Evolutionary conservation across 257 asterid genomes (phyloP), one percentile per base, ranked within the genome.

Genomic region (Echites panduratus): DNA sequence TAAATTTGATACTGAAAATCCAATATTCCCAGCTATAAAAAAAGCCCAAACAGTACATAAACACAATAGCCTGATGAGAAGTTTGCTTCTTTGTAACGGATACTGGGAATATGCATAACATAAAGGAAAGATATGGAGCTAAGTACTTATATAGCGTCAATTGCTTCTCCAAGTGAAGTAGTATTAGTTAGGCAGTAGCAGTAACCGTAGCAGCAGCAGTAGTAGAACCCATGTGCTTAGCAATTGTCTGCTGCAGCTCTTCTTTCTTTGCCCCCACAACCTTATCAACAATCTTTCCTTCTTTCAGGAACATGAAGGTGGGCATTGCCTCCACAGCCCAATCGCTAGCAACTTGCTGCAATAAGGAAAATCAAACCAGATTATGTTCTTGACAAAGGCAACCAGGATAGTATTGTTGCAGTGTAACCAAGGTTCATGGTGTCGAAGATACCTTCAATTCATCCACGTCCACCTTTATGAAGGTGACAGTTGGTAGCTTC

Each of bases 301-400:
- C 93, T 77, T 84, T 89, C 27, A 93, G 80, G 81, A 91, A 80
- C 84, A 87, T 76, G 85, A 93, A 89, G 7, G 97, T 89, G n/a
- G 98, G 97, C 97, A 91, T 90, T 38, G 97, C 97, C 82, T 89
- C 92, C 71, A 91, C 92, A 7, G 88, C 96, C 97, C 96, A 91
- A 53, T 93, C 95, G 52, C 49, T 38, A 58, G 97, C 94, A 80
- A 89, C 91, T 0, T 86, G 20, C 97, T 93, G 90, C 85, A 66
- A 27, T n/a, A 76, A n/a, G 29, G 16, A 29, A 70, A 41, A 2
- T 0, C 50, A 62, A 29, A 32, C 22, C 38, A 64, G 49, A 17
- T 19, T 4, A 64, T 17, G 6, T 20, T 27, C 26, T 35, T 38
- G 22, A 8, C 49, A 64, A 64, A 64, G n/a, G 48, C 45, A 16